Conservation (phyloP, 106 monocot species). For the Narthecium ossifragum region DNA sequence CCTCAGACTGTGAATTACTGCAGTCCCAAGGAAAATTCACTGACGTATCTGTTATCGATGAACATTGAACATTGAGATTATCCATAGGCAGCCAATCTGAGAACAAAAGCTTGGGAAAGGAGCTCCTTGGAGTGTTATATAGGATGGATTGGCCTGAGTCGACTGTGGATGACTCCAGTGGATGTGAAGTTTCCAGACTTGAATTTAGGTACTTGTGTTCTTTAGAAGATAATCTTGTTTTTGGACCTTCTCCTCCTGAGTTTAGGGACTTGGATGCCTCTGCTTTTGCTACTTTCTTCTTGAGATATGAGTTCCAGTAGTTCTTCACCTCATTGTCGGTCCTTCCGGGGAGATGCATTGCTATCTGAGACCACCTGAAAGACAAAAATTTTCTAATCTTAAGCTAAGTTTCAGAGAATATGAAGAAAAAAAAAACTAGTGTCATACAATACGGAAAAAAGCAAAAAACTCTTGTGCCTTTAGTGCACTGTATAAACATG, state of each 20-base stretch:
- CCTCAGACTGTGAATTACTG: slow-evolving; percentile 1
- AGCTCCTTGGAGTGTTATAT: neutral
- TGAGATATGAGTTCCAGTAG: slow-evolving; percentile 37
- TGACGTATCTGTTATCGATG: neutral
- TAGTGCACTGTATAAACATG: too few relatives aligned
- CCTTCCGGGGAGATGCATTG: slow-evolving; percentile 22
- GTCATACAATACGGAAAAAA: too few relatives aligned
- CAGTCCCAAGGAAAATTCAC: slow-evolving; percentile 4
- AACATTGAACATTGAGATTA: neutral
- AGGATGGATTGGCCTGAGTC: neutral
- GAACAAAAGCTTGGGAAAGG: slow-evolving; percentile 5
- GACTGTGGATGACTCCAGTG: neutral
- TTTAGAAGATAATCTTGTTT: neutral
- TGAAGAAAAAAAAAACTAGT: too few relatives aligned
- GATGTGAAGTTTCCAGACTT: neutral
- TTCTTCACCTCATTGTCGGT: too few relatives aligned
- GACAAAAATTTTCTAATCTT: neutral
- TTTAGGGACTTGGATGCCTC: neutral
- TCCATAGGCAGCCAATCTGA: slow-evolving; percentile 13
- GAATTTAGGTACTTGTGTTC: neutral
- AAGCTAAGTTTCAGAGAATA: too few relatives aligned
- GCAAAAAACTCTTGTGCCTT: too few relatives aligned
- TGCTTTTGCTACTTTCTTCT: slow-evolving; percentile 12
- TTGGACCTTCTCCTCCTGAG: neutral
- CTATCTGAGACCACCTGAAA: slow-evolving; percentile 29